Evolutionary conservation across 2,329 filamentous ascomycete species (phyloP).

Genomic region (Onygena corvina): DNA sequence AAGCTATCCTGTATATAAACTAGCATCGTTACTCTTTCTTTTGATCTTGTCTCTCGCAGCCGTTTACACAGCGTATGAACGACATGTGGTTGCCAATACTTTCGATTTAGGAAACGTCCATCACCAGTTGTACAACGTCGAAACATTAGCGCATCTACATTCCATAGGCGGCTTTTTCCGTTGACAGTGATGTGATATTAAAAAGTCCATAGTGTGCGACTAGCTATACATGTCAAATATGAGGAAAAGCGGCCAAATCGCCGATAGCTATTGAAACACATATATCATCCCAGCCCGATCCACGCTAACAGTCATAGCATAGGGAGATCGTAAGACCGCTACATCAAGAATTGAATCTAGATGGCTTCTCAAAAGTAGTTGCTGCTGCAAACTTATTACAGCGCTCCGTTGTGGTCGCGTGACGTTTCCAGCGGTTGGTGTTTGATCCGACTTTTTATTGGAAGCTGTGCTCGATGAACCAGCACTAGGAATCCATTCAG

Average conservation of each 20-base stretch:
- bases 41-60: no score
- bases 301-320: constrained; percentile 82
- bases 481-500: constrained; percentile 46
- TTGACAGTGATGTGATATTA: no score
- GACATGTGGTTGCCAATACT: no score
- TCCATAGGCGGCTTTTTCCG: no score
- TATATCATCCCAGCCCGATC: constrained; percentile 84
- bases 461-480: constrained; percentile 23
- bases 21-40: not conserved
- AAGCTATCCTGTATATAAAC: not conserved
- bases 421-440: constrained; percentile 21
- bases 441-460: constrained; percentile 26
- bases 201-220: no score
- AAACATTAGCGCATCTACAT: no score
- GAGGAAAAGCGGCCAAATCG: no score
- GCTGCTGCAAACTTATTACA: constrained; percentile 77
- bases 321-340: constrained; percentile 75
- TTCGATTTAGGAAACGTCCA: no score
- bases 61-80: no score
- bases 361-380: constrained; percentile 73
- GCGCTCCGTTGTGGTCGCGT: constrained; percentile 56
- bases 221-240: no score
- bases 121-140: no score
- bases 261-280: constrained; percentile 61
- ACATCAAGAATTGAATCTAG: constrained; percentile 80